Percentiles rank a stretch among this genome's conserved stretches.
These are phyloP conservation scores for Lasiodiplodia sp. DNA, from an alignment of 2,329 filamentous ascomycete genomes.

Conservation along the genomic window DNA sequence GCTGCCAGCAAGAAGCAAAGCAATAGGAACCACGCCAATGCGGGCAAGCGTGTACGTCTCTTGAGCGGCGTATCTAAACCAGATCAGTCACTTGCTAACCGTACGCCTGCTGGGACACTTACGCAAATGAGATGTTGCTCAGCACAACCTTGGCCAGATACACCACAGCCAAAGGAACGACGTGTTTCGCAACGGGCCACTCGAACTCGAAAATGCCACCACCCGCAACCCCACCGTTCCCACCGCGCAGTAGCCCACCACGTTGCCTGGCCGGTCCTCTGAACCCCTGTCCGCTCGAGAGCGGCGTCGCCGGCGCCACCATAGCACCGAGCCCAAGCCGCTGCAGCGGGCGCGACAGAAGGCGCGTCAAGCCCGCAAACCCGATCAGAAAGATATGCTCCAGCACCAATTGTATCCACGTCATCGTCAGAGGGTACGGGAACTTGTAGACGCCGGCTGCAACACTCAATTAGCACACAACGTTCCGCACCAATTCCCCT, in stretches of 20 bases:
- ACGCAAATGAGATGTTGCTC: conserved; percentile 63
- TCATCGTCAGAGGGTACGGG: conserved; percentile 60
- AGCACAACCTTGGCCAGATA: conserved; percentile 60
- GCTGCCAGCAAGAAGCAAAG: conserved; percentile 57
- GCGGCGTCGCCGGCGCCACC: conserved; percentile 52
- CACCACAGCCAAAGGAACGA: conserved; percentile 58
- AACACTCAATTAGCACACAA: conserved; percentile 29
- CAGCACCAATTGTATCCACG: conserved; percentile 58
- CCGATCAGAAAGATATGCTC: conserved; percentile 58
- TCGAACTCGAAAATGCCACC: conserved; percentile 63
- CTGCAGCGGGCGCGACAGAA: conserved; percentile 51
- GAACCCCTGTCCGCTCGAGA: conserved; percentile 41
- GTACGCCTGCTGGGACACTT: conserved; percentile 30
- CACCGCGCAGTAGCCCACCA: conserved; percentile 41
- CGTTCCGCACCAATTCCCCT: background rate
- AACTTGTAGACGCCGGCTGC: conserved; percentile 58
- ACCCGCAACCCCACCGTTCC: conserved; percentile 59
- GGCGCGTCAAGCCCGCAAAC: conserved; percentile 57
- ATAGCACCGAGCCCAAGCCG: conserved; percentile 53
- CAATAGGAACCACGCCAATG: conserved; percentile 59
- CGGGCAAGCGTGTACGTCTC: conserved; percentile 61
- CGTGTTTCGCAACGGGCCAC: conserved; percentile 53
- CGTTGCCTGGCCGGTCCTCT: conserved; percentile 32
- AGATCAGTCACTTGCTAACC: conserved; percentile 13
- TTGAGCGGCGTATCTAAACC: conserved; percentile 56